These are phyloP conservation scores for Phaeotremella skinneri DNA, from an alignment of 768 basidiomycete species.

Conservation along the genomic window DNA sequence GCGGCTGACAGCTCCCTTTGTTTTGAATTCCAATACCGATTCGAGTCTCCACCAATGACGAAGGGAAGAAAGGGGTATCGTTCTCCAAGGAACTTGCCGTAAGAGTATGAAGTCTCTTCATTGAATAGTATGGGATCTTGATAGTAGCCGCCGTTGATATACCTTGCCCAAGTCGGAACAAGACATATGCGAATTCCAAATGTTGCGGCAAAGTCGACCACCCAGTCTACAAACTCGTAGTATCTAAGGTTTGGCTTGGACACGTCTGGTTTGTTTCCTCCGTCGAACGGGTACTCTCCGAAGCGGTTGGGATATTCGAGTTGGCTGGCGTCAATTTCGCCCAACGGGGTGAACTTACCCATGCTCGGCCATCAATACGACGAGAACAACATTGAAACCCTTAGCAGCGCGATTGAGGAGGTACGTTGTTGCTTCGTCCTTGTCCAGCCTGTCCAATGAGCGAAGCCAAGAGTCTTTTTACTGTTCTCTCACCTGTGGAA, in stretches of 20 bases:
- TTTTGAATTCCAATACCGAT: slow-evolving; percentile 19
- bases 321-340: neutral
- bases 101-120: slow-evolving; percentile 8
- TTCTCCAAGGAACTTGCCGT: slow-evolving; percentile 19
- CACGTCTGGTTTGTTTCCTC: slow-evolving; percentile 5
- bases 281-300: slow-evolving; percentile 17
- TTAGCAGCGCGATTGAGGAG: slow-evolving; percentile 12
- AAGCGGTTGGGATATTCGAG: slow-evolving; percentile 19
- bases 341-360: slow-evolving; percentile 14
- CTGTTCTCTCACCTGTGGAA: slow-evolving; percentile 9
- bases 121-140: slow-evolving; percentile 14
- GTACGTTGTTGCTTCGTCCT: slow-evolving; percentile 14
- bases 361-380: slow-evolving; percentile 18
- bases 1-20: neutral
- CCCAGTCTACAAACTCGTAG: slow-evolving; percentile 21
- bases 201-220: slow-evolving; percentile 4
- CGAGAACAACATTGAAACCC: slow-evolving; percentile 23
- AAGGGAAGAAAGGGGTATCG: slow-evolving; percentile 27
- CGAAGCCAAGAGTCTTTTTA: slow-evolving; percentile 13
- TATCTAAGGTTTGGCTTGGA: slow-evolving; percentile 19
- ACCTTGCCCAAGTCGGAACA: slow-evolving; percentile 24
- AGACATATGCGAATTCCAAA: slow-evolving; percentile 13
- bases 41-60: slow-evolving; percentile 21
- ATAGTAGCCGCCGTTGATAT: slow-evolving; percentile 24
- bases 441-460: slow-evolving; percentile 9